Evolutionary conservation across 2,329 filamentous ascomycete species (phyloP).

Genomic region (Monilinia fructicola): DNA sequence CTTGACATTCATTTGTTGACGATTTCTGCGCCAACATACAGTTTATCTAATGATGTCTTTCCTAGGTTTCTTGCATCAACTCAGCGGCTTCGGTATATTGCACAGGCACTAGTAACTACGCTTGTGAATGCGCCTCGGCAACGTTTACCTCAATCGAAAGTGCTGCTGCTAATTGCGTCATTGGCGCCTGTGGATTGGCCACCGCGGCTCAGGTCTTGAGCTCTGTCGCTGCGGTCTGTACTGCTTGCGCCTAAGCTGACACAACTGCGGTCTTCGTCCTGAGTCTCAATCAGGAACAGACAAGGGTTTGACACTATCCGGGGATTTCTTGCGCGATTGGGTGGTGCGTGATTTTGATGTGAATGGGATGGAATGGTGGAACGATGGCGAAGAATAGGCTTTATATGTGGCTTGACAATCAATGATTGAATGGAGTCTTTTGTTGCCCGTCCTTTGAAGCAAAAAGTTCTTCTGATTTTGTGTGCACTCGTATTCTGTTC

Average conservation of each 20-base stretch:
- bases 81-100: neutral
- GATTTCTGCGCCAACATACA: neutral
- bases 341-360: neutral
- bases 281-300: neutral
- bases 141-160: conserved; percentile 1
- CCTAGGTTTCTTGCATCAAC: conserved; percentile 13
- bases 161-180: conserved; percentile 3
- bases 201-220: conserved; percentile 1
- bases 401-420: neutral
- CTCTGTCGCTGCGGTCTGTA: neutral
- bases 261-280: too few species aligned
- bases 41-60: neutral
- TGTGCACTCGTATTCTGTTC: too few species aligned
- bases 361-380: too few species aligned
- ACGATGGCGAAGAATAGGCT: too few species aligned
- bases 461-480: too few species aligned
- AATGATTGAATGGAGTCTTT: neutral
- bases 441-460: too few species aligned
- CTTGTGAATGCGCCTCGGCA: conserved; percentile 17
- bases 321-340: neutral
- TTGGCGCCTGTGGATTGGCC: neutral
- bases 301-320: neutral
- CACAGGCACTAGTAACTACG: neutral
- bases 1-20: neutral
- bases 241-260: conserved; percentile 12